Evolutionary conservation across 2,329 filamentous ascomycete genomes (phyloP), one percentile per base, ranked within the genome.

Genomic region (Aspergillus texensis): DNA sequence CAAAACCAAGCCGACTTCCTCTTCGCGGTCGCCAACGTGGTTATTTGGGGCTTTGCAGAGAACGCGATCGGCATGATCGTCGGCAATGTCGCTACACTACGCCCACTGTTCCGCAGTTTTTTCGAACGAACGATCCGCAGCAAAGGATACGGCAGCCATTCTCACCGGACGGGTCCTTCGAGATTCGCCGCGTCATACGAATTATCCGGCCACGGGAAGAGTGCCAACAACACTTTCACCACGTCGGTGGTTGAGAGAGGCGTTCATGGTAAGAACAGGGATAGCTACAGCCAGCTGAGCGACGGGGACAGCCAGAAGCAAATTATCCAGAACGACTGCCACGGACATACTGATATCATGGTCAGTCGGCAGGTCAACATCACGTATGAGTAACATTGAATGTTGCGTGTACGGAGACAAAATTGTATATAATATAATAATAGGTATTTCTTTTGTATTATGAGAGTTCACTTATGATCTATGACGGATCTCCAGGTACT

Each of bases 21-120:
- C 70, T 80, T 72, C 69, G 70, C 73, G 60, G 76, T 79, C 10
- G 78, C 78, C 41, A 76, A 78, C 53, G 80, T 82, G 41, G 78
- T 77, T 0, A 74, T 81, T 58, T 84, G 81, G 81, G 81, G 81
- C 4, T 77, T 83, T 36, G 76, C 83, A 28, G 83, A 84, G 64
- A 80, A 82, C 39, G 83, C 81, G 11, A 82, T 80, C 21, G 83
- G 83, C 21, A 83, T 85, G 65, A 77, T 81, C 9, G 82, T 83
- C 14, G 82, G 81, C 3, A 83, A 81, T 9, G 73, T 82, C 43
- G 80, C 81, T 9, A 78, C 81, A 4, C 75, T 84, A 1, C 80
- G 82, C 0, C 82, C 82, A 1, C 70, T 84, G 9, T 75, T 83
- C 58, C 70, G 70, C 58, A 62, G 74, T 28, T 58, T 72, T 9